Evolutionary conservation across 1,139 yeast species (phyloP).

Genomic region (Lipomyces yarrowii): DNA sequence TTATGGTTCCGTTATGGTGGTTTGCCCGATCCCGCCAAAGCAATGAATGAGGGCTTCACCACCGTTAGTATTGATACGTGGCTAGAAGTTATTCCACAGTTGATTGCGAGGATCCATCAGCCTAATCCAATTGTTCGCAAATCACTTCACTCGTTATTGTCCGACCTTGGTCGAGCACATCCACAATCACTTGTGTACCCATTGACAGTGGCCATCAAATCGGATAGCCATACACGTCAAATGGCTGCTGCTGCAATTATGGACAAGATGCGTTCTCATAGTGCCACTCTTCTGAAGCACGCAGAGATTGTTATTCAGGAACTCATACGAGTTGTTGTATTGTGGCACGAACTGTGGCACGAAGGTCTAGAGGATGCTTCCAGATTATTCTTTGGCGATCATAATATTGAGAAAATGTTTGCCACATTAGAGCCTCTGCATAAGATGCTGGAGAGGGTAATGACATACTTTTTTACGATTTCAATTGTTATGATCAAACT

Average conservation of each 20-base stretch:
- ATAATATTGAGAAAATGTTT: constrained; percentile 92
- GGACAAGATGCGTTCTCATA: constrained; percentile 88
- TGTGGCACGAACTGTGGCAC: constrained; percentile 99
- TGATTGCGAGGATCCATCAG: constrained; percentile 94
- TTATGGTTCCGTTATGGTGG: constrained; percentile 98
- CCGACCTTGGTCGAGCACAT: constrained; percentile 91
- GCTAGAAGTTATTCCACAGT: constrained; percentile 93
- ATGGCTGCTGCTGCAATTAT: constrained; percentile 89
- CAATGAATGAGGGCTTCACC: constrained; percentile 87
- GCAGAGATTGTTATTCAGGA: constrained; percentile 94
- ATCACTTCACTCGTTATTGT: constrained; percentile 74
- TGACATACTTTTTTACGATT: not conserved
- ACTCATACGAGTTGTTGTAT: constrained; percentile 87
- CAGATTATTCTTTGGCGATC: constrained; percentile 89
- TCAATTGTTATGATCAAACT: not conserved
- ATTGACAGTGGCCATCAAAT: constrained; percentile 91
- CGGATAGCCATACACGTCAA: constrained; percentile 87
- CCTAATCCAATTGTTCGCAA: constrained; percentile 84
- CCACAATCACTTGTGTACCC: constrained; percentile 98
- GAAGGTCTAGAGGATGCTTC: constrained; percentile 98
- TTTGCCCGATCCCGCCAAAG: constrained; percentile 83
- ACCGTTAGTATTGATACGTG: constrained; percentile 91
- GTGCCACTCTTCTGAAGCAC: constrained; percentile 82
- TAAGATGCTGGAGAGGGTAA: constrained; percentile 61
- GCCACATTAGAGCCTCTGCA: constrained; percentile 89